Evolutionary conservation across 202 grass and related monocot genomes (phyloP), one percentile per base, ranked within the genome.

Genomic region (Alloteropsis angusta): DNA sequence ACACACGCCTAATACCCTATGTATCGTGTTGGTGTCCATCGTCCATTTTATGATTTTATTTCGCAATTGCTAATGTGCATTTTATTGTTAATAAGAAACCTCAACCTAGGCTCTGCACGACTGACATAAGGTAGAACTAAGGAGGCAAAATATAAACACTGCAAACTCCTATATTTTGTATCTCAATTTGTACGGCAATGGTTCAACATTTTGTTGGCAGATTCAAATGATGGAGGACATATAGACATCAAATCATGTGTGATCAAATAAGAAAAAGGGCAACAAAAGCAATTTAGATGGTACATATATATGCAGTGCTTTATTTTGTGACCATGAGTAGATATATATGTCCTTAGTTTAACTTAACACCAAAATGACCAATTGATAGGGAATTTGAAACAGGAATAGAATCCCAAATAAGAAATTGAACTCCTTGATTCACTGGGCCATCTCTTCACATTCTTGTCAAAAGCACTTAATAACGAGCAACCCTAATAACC

Each of bases 401-500:
- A 68, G 3, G 60, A 19, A 6, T 9, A 52, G 30, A 38, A 38
- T 65, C 66, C 23, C 16, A 72, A 14, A 59, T 22, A 49, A 13
- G 9, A 42, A 75, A 83, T 50, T 11, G 30, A 21, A 52, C 5
- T 37, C 66, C 76, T 59, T 18, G 32, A 49, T 64, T 19, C 11
- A 47, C 17, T 11, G 16, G 34, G 45, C 9, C 45, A 43, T 44
- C 11, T 15, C 13, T 65, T 78, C 30, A n/a, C 66, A 68, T 34
- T 61, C 4, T 16, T 38, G 12, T 42, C 60, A 79, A 44, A 78
- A 41, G 6, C 3, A 75, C 21, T 44, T 53, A 64, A 30, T 30
- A 30, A 18, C 15, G 32, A 76, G 50, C 54, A 76, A 71, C 4
- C 22, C 69, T 43, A 85, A 65, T 43, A 85, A 65, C 58, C 37